Evolutionary conservation across 2,329 filamentous ascomycete species (phyloP).

Genomic region (Claviceps sp.): DNA sequence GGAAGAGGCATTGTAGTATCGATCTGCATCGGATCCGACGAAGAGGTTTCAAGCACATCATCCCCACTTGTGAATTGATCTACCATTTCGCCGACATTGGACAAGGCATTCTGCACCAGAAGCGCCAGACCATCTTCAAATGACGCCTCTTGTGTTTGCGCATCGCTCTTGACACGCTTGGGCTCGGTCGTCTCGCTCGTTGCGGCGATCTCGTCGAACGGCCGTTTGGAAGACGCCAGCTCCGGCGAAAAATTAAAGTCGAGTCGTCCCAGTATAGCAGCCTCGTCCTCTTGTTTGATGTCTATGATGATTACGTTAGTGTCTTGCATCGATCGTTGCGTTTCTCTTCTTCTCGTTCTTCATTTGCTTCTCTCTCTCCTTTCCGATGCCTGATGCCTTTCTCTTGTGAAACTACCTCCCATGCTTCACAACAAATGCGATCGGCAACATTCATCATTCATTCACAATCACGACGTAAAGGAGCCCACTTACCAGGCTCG

Average conservation of each 20-base stretch:
- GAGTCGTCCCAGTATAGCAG: conserved; percentile 17
- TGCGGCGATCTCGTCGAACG: conserved; percentile 18
- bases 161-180: conserved; percentile 22
- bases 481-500: conserved; percentile 19
- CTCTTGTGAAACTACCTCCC: too few species aligned
- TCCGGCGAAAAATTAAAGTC: conserved; percentile 23
- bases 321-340: too few species aligned
- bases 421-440: too few species aligned
- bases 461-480: not conserved
- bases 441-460: too few species aligned
- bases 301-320: conserved; percentile 9
- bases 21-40: conserved; percentile 21
- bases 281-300: conserved; percentile 26
- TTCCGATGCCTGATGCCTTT: too few species aligned
- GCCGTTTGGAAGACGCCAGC: conserved; percentile 23
- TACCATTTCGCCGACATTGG: conserved; percentile 25
- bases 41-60: conserved; percentile 11
- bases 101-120: conserved; percentile 27
- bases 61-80: conserved; percentile 16
- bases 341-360: too few species aligned
- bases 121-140: conserved; percentile 24
- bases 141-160: conserved; percentile 14
- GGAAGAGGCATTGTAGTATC: conserved; percentile 16
- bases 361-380: too few species aligned
- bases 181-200: conserved; percentile 17